phyloP scores from a whole-genome alignment of 305 asterid genomes.

The Solanum hybrid region DNA sequence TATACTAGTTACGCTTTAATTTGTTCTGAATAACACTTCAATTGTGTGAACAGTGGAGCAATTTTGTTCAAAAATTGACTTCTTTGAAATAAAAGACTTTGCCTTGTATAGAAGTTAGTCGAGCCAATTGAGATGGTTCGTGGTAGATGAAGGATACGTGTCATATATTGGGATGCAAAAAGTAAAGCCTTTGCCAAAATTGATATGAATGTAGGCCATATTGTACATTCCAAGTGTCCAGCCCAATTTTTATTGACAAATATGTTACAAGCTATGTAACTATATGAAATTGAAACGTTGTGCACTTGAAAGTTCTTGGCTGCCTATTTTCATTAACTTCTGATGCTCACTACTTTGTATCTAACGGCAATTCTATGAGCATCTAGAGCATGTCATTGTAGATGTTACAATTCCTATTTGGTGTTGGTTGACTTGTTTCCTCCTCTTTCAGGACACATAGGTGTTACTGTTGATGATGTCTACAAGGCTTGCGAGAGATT shows the following conservation, averaged over 20 bases:
- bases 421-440: background rate
- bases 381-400: background rate
- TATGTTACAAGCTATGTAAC: background rate
- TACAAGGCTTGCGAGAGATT: constrained; percentile 74
- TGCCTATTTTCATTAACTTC: background rate
- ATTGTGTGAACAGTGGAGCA: background rate
- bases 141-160: background rate
- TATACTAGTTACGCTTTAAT: background rate
- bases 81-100: background rate
- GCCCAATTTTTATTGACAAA: background rate
- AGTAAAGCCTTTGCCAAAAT: background rate
- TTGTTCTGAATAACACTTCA: background rate
- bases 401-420: background rate
- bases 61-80: no score
- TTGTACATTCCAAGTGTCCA: background rate
- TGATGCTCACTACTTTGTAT: background rate
- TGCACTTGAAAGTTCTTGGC: background rate
- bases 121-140: background rate
- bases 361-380: background rate
- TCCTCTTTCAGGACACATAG: constrained; percentile 65
- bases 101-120: background rate
- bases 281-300: background rate
- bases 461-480: constrained; percentile 68
- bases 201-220: background rate
- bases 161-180: background rate